Conservation (phyloP, 495 filamentous ascomycete genomes). For the Daldinia grandis region DNA sequence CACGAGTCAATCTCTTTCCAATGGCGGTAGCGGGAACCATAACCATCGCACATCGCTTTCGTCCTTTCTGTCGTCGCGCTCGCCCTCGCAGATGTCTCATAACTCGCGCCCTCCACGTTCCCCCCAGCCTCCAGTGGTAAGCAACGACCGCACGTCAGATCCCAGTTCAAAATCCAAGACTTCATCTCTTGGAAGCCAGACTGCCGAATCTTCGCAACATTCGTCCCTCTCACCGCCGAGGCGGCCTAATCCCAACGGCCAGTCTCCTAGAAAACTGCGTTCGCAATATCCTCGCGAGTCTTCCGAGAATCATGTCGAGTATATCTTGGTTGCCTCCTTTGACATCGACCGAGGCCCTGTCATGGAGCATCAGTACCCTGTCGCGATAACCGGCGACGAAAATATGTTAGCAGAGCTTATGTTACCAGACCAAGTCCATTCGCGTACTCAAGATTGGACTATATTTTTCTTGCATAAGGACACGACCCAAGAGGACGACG, state of each 20-base stretch:
- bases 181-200: slow-evolving; percentile 57
- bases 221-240: slow-evolving; percentile 60
- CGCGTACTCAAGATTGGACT: slow-evolving; percentile 96
- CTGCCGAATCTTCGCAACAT: slow-evolving; percentile 58
- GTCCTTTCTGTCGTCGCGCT: slow-evolving; percentile 66
- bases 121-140: slow-evolving; percentile 58
- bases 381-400: slow-evolving; percentile 95
- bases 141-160: slow-evolving; percentile 60
- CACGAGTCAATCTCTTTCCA: slow-evolving; percentile 44
- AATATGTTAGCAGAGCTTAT: slow-evolving; percentile 98
- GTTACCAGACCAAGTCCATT: slow-evolving; percentile 96
- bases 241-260: slow-evolving; percentile 54
- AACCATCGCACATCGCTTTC: slow-evolving; percentile 59
- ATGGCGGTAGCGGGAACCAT: slow-evolving; percentile 33
- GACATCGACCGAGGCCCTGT: slow-evolving; percentile 94
- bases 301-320: slow-evolving; percentile 94
- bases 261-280: slow-evolving; percentile 63
- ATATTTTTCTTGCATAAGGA: slow-evolving; percentile 99
- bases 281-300: slow-evolving; percentile 87
- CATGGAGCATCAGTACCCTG: slow-evolving; percentile 98
- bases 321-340: slow-evolving; percentile 98
- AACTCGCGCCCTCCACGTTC: slow-evolving; percentile 59
- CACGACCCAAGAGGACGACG: slow-evolving; percentile 79
- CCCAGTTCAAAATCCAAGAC: slow-evolving; percentile 65
- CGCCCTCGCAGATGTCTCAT: slow-evolving; percentile 61